A percentile compares a stretch with the other conserved stretches of the same genome.
Evolutionary conservation across 805 yeast species (phyloP).

Genomic region (Metschnikowia picachoensis): DNA sequence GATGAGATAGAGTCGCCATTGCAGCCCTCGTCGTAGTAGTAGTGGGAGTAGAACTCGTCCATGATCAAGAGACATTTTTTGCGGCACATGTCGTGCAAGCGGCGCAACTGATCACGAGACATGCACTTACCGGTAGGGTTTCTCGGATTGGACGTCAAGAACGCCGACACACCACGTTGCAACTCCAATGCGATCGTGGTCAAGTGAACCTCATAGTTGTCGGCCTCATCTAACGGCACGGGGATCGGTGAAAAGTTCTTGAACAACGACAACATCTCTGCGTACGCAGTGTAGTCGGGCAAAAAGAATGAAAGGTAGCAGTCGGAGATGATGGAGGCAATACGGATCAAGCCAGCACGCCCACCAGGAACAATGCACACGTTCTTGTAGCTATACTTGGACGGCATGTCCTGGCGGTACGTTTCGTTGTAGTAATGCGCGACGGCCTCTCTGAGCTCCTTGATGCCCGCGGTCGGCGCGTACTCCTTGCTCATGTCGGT

Average conservation of each 20-base stretch:
- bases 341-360: conserved; percentile 57
- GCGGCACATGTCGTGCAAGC: conserved; percentile 51
- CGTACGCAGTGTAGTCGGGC: conserved; percentile 63
- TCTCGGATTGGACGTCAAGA: conserved; percentile 58
- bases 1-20: conserved; percentile 50
- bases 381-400: conserved; percentile 57
- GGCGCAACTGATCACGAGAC: conserved; percentile 42
- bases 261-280: conserved; percentile 60
- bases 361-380: conserved; percentile 66
- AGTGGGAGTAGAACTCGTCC: conserved; percentile 62
- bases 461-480: conserved; percentile 58
- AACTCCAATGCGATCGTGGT: conserved; percentile 49
- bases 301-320: conserved; percentile 57
- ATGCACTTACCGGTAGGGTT: conserved; percentile 59
- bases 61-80: conserved; percentile 52
- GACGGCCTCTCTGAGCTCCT: conserved; percentile 52
- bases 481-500: conserved; percentile 51
- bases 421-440: conserved; percentile 54
- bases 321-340: conserved; percentile 56
- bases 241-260: conserved; percentile 63
- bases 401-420: conserved; percentile 44
- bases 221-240: conserved; percentile 55
- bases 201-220: conserved; percentile 53
- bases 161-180: conserved; percentile 54
- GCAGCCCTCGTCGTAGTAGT: conserved; percentile 52